These are phyloP conservation scores for Dunaliella sp. DNA, from an alignment of 139 green algal species.

Conservation along the genomic window DNA sequence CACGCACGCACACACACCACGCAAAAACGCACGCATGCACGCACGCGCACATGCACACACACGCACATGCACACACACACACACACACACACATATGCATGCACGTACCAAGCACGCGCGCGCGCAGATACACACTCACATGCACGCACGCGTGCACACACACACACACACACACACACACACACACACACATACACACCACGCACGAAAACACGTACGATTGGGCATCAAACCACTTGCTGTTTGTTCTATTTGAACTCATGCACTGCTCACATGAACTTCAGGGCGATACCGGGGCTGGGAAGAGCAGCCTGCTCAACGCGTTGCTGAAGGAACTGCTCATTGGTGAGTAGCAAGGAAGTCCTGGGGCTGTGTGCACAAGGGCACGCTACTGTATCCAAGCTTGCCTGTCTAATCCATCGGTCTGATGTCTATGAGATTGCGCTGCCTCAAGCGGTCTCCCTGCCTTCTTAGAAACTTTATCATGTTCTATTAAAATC, in stretches of 20 bases:
- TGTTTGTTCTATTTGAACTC: constrained; percentile 1
- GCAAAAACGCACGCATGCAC: background rate
- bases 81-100: constrained; percentile 5
- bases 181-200: too few relatives aligned
- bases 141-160: constrained; percentile 10
- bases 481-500: too few relatives aligned
- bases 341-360: background rate
- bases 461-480: too few relatives aligned
- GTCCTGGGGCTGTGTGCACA: too few relatives aligned
- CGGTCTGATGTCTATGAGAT: too few relatives aligned
- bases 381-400: too few relatives aligned
- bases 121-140: background rate
- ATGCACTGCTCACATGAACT: too few relatives aligned
- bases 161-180: too few relatives aligned
- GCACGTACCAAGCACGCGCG: constrained; percentile 6
- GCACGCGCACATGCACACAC: background rate
- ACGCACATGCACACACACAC: constrained; percentile 3
- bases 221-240: too few relatives aligned
- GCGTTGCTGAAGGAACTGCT: background rate
- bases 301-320: constrained; percentile 3
- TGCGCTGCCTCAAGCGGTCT: too few relatives aligned
- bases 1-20: constrained; percentile 14
- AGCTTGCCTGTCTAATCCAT: too few relatives aligned
- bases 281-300: background rate
- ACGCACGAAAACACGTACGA: too few relatives aligned